phyloP scores from a whole-genome alignment of 208 protist species.

The Crithidia sp. region DNA sequence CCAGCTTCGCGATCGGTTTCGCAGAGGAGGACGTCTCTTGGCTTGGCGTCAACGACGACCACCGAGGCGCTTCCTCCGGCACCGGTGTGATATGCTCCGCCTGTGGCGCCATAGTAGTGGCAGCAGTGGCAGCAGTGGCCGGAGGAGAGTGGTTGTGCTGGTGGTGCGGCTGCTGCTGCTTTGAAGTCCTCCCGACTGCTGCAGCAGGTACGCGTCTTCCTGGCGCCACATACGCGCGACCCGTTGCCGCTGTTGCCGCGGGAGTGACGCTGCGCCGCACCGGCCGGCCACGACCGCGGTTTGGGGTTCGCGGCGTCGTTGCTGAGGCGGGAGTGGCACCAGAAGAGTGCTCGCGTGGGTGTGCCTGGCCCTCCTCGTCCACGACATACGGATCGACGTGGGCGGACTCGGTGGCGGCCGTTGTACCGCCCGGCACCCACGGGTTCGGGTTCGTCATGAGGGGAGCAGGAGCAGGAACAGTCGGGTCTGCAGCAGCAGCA shows the following conservation, averaged over 20 bases:
- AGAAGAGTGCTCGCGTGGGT: background rate
- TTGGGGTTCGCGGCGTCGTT: background rate
- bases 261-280: background rate
- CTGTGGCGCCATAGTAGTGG: background rate
- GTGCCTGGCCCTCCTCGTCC: background rate
- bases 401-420: background rate
- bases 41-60: background rate
- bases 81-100: too few species aligned
- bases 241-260: background rate
- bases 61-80: background rate
- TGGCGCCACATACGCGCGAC: background rate
- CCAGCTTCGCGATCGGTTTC: constrained; percentile 3
- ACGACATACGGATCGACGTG: constrained; percentile 4
- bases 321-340: background rate
- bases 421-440: constrained; percentile 14
- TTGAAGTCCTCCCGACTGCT: background rate
- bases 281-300: background rate
- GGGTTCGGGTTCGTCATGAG: constrained; percentile 17
- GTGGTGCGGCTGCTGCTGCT: background rate
- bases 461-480: background rate
- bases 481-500: background rate
- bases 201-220: background rate
- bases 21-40: background rate
- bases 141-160: background rate
- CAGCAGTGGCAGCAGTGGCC: background rate